phyloP scores from a whole-genome alignment of 768 basidiomycete species.

The Arthromyces matolae region DNA sequence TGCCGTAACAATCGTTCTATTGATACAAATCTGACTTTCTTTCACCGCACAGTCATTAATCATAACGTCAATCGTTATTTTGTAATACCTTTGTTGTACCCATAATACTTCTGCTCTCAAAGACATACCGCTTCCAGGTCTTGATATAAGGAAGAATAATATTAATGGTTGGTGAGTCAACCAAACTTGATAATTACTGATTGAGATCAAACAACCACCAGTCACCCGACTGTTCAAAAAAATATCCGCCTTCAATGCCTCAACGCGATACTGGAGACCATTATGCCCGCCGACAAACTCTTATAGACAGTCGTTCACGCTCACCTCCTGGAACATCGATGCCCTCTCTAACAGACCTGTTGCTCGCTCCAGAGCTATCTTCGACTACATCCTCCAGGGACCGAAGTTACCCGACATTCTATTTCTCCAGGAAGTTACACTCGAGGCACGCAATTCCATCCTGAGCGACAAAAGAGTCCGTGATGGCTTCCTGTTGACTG shows the following conservation, averaged over 20 bases:
- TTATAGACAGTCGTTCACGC: slow-evolving; percentile 26
- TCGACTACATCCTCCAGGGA: slow-evolving; percentile 29
- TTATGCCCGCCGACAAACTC: no score
- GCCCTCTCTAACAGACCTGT: slow-evolving; percentile 28
- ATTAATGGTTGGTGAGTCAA: no score
- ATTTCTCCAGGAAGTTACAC: slow-evolving; percentile 37
- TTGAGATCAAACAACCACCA: no score
- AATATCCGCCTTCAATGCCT: no score
- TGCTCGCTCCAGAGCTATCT: slow-evolving; percentile 32
- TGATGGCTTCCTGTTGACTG: slow-evolving; percentile 28
- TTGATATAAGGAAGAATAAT: no score
- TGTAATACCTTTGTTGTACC: slow-evolving; percentile 6
- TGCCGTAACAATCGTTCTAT: background rate
- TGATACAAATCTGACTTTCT: no score
- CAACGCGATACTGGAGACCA: no score
- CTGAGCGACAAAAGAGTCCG: slow-evolving; percentile 33
- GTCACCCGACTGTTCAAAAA: no score
- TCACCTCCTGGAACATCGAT: slow-evolving; percentile 35
- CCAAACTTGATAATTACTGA: no score
- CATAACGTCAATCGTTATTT: slow-evolving; percentile 3
- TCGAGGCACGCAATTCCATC: slow-evolving; percentile 27
- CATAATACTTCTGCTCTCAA: no score
- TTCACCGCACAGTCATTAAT: slow-evolving; percentile 5
- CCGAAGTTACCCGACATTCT: slow-evolving; percentile 32
- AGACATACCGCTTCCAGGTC: no score